Evolutionary conservation across 2,329 filamentous ascomycete species (phyloP).

Genomic region (Coniochaeta sp.): DNA sequence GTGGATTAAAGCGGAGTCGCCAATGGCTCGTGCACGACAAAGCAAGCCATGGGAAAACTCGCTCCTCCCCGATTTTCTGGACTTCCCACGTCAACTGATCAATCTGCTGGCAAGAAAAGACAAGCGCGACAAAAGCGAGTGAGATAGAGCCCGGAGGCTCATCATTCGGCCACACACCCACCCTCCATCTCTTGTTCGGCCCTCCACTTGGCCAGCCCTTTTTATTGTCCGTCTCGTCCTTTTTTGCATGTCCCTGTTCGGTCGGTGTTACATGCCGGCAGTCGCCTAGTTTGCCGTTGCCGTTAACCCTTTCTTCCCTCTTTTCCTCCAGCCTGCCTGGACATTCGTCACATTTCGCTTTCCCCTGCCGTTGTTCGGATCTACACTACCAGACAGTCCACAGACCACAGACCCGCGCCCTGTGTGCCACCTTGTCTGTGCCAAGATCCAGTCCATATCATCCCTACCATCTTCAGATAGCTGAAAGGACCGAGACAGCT

Average conservation of each 20-base stretch:
- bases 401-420: not conserved
- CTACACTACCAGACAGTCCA: not conserved
- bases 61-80: not conserved
- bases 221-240: not conserved
- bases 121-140: not conserved
- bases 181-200: not conserved
- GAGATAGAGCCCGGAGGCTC: not conserved
- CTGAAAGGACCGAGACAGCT: not conserved
- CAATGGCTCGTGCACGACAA: not conserved
- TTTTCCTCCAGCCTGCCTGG: not conserved
- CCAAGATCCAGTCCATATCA: not conserved
- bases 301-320: not conserved
- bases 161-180: not conserved
- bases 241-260: not conserved
- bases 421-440: not conserved
- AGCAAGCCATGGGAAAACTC: not conserved
- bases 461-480: not conserved
- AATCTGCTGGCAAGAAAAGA: not conserved
- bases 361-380: not conserved
- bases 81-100: not conserved
- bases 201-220: not conserved
- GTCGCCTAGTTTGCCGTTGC: not conserved
- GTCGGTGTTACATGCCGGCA: not conserved
- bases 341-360: not conserved
- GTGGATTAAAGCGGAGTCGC: not conserved